phyloP scores from a whole-genome alignment of 305 asterid genomes.

The Nicotiana rustica region DNA sequence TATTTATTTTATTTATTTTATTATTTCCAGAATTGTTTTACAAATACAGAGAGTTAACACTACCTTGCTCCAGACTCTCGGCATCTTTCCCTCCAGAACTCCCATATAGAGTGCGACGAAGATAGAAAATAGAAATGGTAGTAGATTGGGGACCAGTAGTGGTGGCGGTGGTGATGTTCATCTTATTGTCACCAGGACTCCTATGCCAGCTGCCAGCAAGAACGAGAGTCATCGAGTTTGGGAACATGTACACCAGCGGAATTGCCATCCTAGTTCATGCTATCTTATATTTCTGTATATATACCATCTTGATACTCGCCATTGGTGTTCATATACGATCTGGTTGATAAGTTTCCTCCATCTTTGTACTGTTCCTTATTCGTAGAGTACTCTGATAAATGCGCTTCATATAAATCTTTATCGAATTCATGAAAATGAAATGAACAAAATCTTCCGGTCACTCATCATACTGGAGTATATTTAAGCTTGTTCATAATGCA shows the following conservation, averaged over 20 bases:
- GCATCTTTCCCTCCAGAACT: too few species aligned
- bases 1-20: too few species aligned
- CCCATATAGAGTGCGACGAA: neutral
- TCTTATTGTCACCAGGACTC: constrained; percentile 83
- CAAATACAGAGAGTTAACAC: too few species aligned
- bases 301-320: constrained; percentile 78
- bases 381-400: neutral
- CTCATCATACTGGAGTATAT: neutral
- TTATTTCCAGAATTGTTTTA: too few species aligned
- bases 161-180: constrained; percentile 93
- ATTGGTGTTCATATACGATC: constrained; percentile 77
- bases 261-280: constrained; percentile 86
- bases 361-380: neutral
- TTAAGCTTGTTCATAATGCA: too few species aligned
- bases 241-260: constrained; percentile 93
- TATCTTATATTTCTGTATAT: constrained; percentile 70
- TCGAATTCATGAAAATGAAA: neutral
- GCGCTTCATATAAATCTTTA: neutral
- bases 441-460: neutral
- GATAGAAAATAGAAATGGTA: constrained; percentile 41
- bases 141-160: constrained; percentile 96
- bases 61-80: too few species aligned
- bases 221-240: constrained; percentile 78
- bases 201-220: constrained; percentile 93
- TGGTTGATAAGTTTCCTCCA: constrained; percentile 40